Evolutionary conservation across 176 grass and related monocot genomes (phyloP), one percentile per base, ranked within the genome.

Genomic region (Chrysopogon serrulatus): DNA sequence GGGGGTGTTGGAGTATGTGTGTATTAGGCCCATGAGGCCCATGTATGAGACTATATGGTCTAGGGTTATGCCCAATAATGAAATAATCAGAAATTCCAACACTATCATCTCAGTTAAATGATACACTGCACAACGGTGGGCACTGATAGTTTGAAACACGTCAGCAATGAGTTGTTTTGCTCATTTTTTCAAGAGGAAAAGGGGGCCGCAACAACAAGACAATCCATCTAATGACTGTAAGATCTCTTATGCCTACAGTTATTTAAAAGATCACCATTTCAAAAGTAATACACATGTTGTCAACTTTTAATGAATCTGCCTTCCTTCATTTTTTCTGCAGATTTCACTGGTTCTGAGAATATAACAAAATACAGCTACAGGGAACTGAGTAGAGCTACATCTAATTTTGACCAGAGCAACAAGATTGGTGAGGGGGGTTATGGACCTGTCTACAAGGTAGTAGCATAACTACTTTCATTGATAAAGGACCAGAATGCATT

Each of bases 351-450:
- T 61, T 30, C 80, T 80, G 65, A 74, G 51, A 94, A 94, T 79
- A 86, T 88, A 85, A 79, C 59, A 51, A 89, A 14, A 78, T 94
- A 85, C 62, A 89, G 71, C 51, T 94, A 94, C 73, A 87, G 49
- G 61, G 92, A 92, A 57, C 72, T 94, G 32, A 76, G 10, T 87
- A 92, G 60, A 73, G 93, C 90, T 27, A 95, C 93, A 24, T 57
- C 63, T 51, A 80, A 86, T 64, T 95, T 95, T 63, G 73, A 85
- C 64, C 76, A 74, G 19, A 15, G 82, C 61, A 74, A 92, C 82
- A 95, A 95, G 81, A 90, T 95, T 67, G 93, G 93, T 9, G 88
- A 92, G 91, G 93, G 93, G 16, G 93, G 93, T 73, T 95, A 88
- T 64, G 93, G 93, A 17, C 81, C 82, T 80, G 93, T 95, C 5